Conservation (phyloP, 768 basidiomycete genomes). For the Kwoniella dendrophila region DNA sequence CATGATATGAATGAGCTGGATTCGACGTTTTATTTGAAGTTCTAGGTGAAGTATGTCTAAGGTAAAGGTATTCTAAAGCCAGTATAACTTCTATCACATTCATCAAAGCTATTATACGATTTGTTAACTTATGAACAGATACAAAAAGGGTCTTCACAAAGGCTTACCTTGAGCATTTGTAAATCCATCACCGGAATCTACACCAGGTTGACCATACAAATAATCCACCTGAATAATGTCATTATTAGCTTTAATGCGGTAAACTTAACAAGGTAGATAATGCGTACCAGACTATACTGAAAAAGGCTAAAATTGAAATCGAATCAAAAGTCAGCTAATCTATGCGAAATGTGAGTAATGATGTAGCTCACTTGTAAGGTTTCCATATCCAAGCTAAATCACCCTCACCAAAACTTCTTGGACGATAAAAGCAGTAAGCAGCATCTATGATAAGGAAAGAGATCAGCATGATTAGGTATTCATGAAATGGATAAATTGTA, state of each 20-base stretch:
- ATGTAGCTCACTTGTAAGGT: conserved; percentile 64
- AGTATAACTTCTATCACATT: conserved; percentile 78
- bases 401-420: conserved; percentile 81
- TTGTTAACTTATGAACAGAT: background rate
- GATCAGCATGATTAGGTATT: background rate
- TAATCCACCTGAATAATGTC: conserved; percentile 50
- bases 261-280: conserved; percentile 25
- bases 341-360: background rate
- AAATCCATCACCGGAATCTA: conserved; percentile 73
- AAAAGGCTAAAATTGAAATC: too few species aligned
- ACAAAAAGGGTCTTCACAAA: too few species aligned
- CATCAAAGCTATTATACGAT: conserved; percentile 64
- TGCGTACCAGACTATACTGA: conserved; percentile 26
- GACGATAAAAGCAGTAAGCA: conserved; percentile 58
- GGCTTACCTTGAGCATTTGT: conserved; percentile 79
- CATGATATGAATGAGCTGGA: conserved; percentile 44
- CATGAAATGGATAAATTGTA: background rate
- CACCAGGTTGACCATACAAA: conserved; percentile 73
- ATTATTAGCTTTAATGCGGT: background rate
- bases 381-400: conserved; percentile 91
- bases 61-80: conserved; percentile 74
- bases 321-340: conserved; percentile 1
- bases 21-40: conserved; percentile 52
- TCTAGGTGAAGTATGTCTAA: conserved; percentile 63
- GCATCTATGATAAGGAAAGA: conserved; percentile 31